phyloP scores from a whole-genome alignment of 495 filamentous ascomycete genomes.

The Parathielavia hyrcaniae region DNA sequence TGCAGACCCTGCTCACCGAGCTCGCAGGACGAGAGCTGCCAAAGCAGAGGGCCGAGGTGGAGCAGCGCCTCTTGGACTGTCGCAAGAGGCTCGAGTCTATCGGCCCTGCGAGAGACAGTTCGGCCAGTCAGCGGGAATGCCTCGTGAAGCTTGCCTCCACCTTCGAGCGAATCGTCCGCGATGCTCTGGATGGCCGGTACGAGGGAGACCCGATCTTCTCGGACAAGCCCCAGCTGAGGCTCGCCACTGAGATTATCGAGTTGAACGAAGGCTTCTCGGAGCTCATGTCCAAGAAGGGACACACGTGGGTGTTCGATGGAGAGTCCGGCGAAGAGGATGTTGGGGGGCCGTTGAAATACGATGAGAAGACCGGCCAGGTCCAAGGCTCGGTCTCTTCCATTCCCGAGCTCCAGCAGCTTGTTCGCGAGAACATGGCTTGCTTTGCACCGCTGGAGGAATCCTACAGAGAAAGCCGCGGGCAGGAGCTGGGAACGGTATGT shows the following conservation, averaged over 20 bases:
- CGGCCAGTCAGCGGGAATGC: background rate
- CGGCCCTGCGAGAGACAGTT: background rate
- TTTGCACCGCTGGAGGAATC: conserved; percentile 27
- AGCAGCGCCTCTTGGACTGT: too few species aligned
- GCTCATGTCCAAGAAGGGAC: conserved; percentile 36
- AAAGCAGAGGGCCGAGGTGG: too few species aligned
- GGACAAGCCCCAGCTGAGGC: conserved; percentile 24
- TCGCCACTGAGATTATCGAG: conserved; percentile 44
- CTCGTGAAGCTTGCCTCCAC: background rate
- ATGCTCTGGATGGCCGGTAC: background rate
- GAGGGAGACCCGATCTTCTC: conserved; percentile 37
- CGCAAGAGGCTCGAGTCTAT: background rate
- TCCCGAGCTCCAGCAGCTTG: conserved; percentile 28
- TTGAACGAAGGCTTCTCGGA: conserved; percentile 41
- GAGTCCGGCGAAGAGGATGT: conserved; percentile 2
- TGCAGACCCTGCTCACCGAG: too few species aligned
- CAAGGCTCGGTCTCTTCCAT: background rate
- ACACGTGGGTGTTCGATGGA: conserved; percentile 34
- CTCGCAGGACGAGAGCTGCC: too few species aligned
- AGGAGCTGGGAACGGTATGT: conserved; percentile 32
- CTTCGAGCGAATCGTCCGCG: background rate
- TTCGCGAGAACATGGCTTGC: conserved; percentile 15
- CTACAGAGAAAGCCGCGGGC: conserved; percentile 28
- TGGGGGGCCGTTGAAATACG: background rate
- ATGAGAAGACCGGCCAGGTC: conserved; percentile 1